A percentile compares a stretch with the other conserved stretches of the same genome.
phyloP scores from a whole-genome alignment of 2,329 filamentous ascomycete genomes.

The Chrysoporthe cubensis region DNA sequence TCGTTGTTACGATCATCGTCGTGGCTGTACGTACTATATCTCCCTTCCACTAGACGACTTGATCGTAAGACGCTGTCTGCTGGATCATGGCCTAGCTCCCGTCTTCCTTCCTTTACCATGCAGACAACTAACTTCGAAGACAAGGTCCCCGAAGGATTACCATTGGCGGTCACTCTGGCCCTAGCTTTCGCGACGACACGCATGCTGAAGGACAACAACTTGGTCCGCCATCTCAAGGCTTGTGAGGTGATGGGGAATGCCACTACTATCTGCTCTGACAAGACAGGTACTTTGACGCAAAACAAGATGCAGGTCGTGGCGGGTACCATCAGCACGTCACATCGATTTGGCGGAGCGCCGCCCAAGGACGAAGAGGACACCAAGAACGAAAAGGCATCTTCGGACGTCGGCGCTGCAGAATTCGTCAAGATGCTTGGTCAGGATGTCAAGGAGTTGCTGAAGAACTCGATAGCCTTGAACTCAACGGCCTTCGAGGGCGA shows the following conservation, averaged over 20 bases:
- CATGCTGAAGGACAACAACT: slow-evolving; percentile 78
- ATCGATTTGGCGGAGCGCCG: slow-evolving; percentile 55
- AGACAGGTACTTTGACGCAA: slow-evolving; percentile 69
- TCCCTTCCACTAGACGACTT: background rate
- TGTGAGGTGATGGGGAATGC: slow-evolving; percentile 84
- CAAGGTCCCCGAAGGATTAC: slow-evolving; percentile 74
- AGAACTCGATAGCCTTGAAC: slow-evolving; percentile 66
- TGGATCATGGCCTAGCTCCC: background rate
- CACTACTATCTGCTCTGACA: slow-evolving; percentile 71
- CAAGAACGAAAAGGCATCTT: slow-evolving; percentile 14
- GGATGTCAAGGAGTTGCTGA: slow-evolving; percentile 55
- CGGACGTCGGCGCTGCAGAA: slow-evolving; percentile 48
- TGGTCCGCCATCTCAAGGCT: slow-evolving; percentile 75
- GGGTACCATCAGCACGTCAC: slow-evolving; percentile 59
- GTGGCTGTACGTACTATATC: slow-evolving; percentile 52
- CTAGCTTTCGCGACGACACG: slow-evolving; percentile 77
- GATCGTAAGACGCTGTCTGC: background rate
- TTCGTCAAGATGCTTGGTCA: slow-evolving; percentile 50
- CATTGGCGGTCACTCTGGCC: slow-evolving; percentile 76
- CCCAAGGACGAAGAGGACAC: slow-evolving; percentile 27
- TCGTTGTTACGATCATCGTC: slow-evolving; percentile 79
- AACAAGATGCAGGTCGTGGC: slow-evolving; percentile 72
- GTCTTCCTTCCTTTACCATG: background rate
- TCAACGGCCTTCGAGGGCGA: slow-evolving; percentile 80
- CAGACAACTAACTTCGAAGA: background rate